Base-by-base conservation (phyloP, 768 basidiomycete species). In the Boletales sp. region DNA sequence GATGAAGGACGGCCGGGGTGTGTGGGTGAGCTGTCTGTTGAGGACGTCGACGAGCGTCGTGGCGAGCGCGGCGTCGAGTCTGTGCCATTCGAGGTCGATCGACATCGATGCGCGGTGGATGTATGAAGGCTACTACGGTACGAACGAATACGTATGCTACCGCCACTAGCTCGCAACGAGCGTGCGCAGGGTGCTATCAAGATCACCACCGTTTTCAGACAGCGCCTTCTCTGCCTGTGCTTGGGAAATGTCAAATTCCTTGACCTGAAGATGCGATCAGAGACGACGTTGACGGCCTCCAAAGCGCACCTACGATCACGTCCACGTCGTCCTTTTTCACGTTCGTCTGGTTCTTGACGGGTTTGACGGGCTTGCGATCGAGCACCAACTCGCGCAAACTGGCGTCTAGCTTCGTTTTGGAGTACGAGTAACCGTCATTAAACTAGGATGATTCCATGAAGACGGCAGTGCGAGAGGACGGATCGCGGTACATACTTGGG, bases 61-160 rank as follows among this genome's bases (percentile, higher is more conserved):
- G 8, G 92, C 79, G 11, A 96, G 79, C 2, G 83, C 78, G 18
- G 77, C 67, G 70, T 92, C 85, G 54, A 98, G 82, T 57, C 84
- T 83, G 57, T 73, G 70, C 94, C 95, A 99, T 74, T 95, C 90
- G 48, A 99, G 73, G 73, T 98, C 95, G 70, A 99, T 82, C 15
- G 94, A 95, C 94, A 96, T 96, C n/a, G n/a, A n/a, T n/a, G n/a
- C n/a, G n/a, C n/a, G n/a, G n/a, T n/a, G n/a, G n/a, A n/a, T n/a
- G n/a, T n/a, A n/a, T n/a, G n/a, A n/a, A n/a, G n/a, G n/a, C n/a
- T n/a, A n/a, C n/a, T n/a, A n/a, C n/a, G n/a, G n/a, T n/a, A n/a
- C n/a, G n/a, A n/a, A n/a, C n/a, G 13, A 33, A 14, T 34, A 11
- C 14, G 10, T 34, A 34, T 14, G 11, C 33, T 14, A 21, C 21